Evolutionary conservation across 768 basidiomycete genomes (phyloP), one percentile per base, ranked within the genome.

Genomic region (Calocybe cyanea): DNA sequence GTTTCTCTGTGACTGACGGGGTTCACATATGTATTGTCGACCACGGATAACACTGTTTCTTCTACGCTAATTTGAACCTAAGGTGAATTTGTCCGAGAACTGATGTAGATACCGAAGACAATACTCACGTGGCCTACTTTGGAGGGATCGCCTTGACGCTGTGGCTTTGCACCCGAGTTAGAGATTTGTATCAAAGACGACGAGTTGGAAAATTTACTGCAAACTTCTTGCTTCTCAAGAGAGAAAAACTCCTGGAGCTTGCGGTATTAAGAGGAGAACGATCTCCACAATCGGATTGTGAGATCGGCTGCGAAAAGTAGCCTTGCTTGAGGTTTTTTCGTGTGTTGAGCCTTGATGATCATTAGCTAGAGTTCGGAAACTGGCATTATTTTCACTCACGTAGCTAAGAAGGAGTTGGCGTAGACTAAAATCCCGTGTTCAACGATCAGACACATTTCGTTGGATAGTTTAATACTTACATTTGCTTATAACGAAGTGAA

Each of bases 401-500:
- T 75, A 0, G 74, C 76, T 10, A 77, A 64, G 11, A 78, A 56
- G 2, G 76, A 77, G 45, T 73, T 78, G 1, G 76, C 73, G 36
- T 78, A 78, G 38, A 75, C 75, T 76, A 35, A 0, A 8, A 32
- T 15, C 4, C 10, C 1, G 15, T 7, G 6, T 34, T 33, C 18
- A 21, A 13, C 31, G 36, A 5, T n/a, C 19, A 25, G 10, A 38
- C 6, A 43, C 31, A 32, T n/a, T n/a, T n/a, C n/a, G 25, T 18
- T 44, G 9, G 34, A 36, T 18, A 19, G 9, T 2, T 18, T 6
- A 15, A 25, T 30, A 10, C 69, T 40, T 49, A 76, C 77, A 54
- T 60, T 80, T 80, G 53, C 70, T 67, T 44, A 80, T 78, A 18
- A 77, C 64, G 48, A 78, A 74, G 53, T 78, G 74, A 3, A 80